Evolutionary conservation across 371 early-diverging fungal species (phyloP), one percentile per base, ranked within the genome.

Genomic region (Capillidium rhysosporum): DNA sequence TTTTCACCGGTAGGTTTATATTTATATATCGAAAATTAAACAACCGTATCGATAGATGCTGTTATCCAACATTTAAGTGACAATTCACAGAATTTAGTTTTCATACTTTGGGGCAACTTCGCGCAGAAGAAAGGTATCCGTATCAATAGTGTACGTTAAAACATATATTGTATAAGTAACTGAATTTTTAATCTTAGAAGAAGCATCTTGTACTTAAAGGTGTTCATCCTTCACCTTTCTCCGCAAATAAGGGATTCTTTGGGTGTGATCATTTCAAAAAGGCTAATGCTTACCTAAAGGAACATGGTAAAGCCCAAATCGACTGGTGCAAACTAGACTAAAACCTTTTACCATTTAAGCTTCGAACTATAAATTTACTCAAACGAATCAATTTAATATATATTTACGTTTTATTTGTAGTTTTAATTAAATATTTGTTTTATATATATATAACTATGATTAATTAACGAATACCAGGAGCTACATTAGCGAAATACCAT

Each of bases 61-160:
- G 78, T 95, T 20, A 74, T 98, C 40, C 60, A 68, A 12, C 65
- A 79, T 44, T 62, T 98, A 46, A 86, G 76, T 61, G 67, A 73
- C 18, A 65, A 69, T 29, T 66, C 71, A 4, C 55, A 58, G 0
- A 65, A 79, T 45, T 73, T 93, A 16, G 98, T 96, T 39, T 98
- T 98, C 68, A 79, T 98, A 68, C 73, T 97, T n/a, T 97, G 98
- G 98, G 99, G 99, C n/a, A 58, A 63, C 3, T 73, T 80, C 65
- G 93, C 95, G 10, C 82, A 85, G 57, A 77, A 80, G 65, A 86
- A 89, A 52, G 80, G 77, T 5, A 62, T 67, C 0, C 59, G 60
- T 30, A 73, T 84, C 28, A 69, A 73, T 57, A 66, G 67, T 48
- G 79, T 77, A 69, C 58, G 49, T 43, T 20, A 20, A 41, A 47